Evolutionary conservation across 2,329 filamentous ascomycete species (phyloP).

Genomic region (Colletotrichum sp.): DNA sequence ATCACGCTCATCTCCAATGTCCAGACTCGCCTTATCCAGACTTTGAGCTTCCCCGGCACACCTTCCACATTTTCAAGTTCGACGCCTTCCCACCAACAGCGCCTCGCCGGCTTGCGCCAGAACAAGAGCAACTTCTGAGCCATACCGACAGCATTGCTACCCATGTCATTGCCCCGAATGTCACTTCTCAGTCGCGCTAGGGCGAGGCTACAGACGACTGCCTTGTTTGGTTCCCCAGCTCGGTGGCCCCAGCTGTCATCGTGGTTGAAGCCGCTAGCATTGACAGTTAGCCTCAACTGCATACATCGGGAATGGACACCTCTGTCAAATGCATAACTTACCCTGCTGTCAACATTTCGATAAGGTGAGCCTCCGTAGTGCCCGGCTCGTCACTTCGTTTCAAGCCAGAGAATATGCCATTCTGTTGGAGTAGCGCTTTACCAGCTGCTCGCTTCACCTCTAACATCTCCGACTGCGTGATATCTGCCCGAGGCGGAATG

Average conservation of each 20-base stretch:
- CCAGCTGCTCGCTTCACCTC: constrained; percentile 94
- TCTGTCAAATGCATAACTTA: constrained; percentile 52
- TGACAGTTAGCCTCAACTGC: background rate
- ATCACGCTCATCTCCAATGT: constrained; percentile 98
- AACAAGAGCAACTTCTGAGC: constrained; percentile 97
- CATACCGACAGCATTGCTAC: constrained; percentile 90
- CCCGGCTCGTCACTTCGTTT: constrained; percentile 95
- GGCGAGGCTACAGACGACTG: constrained; percentile 95
- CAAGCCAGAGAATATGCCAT: constrained; percentile 94
- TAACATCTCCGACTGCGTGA: constrained; percentile 89
- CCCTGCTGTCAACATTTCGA: constrained; percentile 99
- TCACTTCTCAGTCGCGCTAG: constrained; percentile 92
- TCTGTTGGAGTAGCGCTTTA: constrained; percentile 82
- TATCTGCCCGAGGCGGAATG: constrained; percentile 85
- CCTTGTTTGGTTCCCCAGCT: constrained; percentile 97
- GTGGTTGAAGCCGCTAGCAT: constrained; percentile 86
- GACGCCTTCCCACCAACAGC: constrained; percentile 99
- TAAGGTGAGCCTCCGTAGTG: constrained; percentile 96
- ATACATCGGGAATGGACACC: background rate
- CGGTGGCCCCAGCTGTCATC: constrained; percentile 96
- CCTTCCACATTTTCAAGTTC: constrained; percentile 90
- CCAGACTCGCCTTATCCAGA: constrained; percentile 98
- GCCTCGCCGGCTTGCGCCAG: constrained; percentile 94
- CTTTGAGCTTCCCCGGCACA: constrained; percentile 89
- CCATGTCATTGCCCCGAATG: constrained; percentile 78